A percentile compares a stretch with the other conserved stretches of the same genome.
These are phyloP conservation scores for Monosporozyma solicola DNA, from an alignment of 805 yeast species.

Conservation along the genomic window DNA sequence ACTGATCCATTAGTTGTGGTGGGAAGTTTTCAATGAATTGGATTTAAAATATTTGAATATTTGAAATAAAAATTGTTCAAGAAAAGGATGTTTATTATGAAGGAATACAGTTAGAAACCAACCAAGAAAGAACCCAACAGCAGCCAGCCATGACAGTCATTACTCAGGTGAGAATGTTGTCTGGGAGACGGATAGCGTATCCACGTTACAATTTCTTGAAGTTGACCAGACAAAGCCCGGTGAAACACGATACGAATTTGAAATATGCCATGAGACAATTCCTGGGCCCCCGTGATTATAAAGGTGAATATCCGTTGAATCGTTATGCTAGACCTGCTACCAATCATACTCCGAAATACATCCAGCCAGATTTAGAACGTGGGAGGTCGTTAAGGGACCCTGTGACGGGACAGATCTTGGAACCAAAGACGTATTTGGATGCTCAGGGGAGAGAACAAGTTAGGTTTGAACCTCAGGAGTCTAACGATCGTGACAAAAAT, in stretches of 20 bases:
- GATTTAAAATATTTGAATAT: neutral
- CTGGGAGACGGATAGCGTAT: constrained; percentile 45
- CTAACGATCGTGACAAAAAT: neutral
- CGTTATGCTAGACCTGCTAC: constrained; percentile 62
- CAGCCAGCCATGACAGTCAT: neutral
- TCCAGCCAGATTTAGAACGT: constrained; percentile 44
- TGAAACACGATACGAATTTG: constrained; percentile 42
- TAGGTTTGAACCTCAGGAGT: neutral
- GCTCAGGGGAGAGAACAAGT: neutral
- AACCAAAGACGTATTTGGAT: neutral
- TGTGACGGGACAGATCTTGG: constrained; percentile 26
- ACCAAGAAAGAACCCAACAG: neutral
- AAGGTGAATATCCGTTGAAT: constrained; percentile 73
- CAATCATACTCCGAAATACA: constrained; percentile 64
- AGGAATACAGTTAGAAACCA: neutral
- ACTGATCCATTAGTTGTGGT: neutral
- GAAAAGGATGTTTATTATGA: neutral
- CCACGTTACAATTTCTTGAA: constrained; percentile 43
- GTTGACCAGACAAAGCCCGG: constrained; percentile 33
- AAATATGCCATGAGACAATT: constrained; percentile 60
- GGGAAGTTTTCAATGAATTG: neutral
- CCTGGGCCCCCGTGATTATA: constrained; percentile 74
- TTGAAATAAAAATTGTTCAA: neutral
- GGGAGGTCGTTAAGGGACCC: constrained; percentile 32
- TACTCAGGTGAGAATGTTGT: constrained; percentile 9